Evolutionary conservation across 345 rosid genomes (phyloP), one percentile per base, ranked within the genome.

Genomic region (Populus simonii): DNA sequence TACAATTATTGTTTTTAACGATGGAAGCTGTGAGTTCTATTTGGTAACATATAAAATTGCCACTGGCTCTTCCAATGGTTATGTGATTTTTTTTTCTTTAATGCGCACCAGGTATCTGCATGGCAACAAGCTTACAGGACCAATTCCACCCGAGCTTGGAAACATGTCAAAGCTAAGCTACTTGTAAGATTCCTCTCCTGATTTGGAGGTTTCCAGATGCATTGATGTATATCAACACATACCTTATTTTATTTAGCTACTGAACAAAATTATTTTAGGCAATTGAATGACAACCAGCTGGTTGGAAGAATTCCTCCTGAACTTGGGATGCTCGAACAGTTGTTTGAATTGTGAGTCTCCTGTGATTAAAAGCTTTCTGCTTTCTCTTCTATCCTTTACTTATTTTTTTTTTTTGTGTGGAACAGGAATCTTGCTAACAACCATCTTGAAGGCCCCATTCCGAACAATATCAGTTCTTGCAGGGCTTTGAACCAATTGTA

Each of bases 111-210:
- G 99, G 80, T 94, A 96, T 73, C 97, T 96, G 39, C 97, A 96
- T 82, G 97, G 98, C 22, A 96, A 96, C 82, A 92, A 86, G 79
- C 93, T 96, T 13, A 91, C 90, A 43, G 98, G 98, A 51, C 84
- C 87, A 49, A 88, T 96, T 73, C 99, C 99, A n/a, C 85, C 99
- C 6, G 99, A 96, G 84, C 94, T 96, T 62, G 99, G 99, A 62
- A 92, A 96, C 70, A 96, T 96, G 97, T 91, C 99, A 35, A 92
- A 83, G 45, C 95, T 96, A 73, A 96, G 99, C 84, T 96, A 96
- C 76, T 81, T 96, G 99, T 96, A 79, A 86, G 96, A 59, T 67
- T 10, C 33, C 22, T 5, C 35, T 51, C 27, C 29, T 15, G 25
- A 18, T 55, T 41, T 17, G 13, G 22, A 9, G 13, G 23, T 18